Evolutionary conservation across 306 rosid genomes (phyloP), one percentile per base, ranked within the genome.

Genomic region (Pyrus bretschneideri): DNA sequence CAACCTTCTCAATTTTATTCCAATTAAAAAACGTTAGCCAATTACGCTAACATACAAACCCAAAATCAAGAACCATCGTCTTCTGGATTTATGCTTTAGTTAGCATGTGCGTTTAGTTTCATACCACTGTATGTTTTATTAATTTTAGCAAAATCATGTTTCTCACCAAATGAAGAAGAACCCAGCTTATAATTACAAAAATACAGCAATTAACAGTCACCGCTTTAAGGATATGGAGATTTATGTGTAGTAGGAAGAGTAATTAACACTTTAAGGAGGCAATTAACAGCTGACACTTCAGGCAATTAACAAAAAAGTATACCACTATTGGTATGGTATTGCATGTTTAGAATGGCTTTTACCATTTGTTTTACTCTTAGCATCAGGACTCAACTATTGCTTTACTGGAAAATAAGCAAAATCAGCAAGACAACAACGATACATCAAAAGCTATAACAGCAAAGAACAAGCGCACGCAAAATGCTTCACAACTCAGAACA

Each of bases 1-100:
- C 98, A 84, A 96, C 99, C 99, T 96, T 71, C 74, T 68, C 76
- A 87, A 77, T 44, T 40, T 64, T 55, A 77, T 81, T 79, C 44
- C 74, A 67, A 12, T 31, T 15, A 67, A 17, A 17, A 29, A 69
- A 0, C 18, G 58, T 76, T 38, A 71, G 69, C 29, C 64, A 49
- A 13, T 49, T 57, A 75, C 42, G 4, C 25, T 6, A 6, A 69
- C 17, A 15, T 40, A 31, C 11, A 74, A 40, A 6, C 45, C 11
- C 10, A 52, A 31, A 22, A 68, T 70, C 74, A 63, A 46, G 17
- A 4, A 67, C 59, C 5, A 51, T 51, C 9, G 18, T 51, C 8
- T 51, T 51, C 55, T 5, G 21, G 21, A 18, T 51, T 18, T 51
- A 51, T 51, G 21, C 55, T 17, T 15, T 51, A 17, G 21, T 51